Percentiles rank a stretch among this genome's conserved stretches.
phyloP scores from a whole-genome alignment of 202 grass and related monocot genomes.

The Hordeum pubiflorum region DNA sequence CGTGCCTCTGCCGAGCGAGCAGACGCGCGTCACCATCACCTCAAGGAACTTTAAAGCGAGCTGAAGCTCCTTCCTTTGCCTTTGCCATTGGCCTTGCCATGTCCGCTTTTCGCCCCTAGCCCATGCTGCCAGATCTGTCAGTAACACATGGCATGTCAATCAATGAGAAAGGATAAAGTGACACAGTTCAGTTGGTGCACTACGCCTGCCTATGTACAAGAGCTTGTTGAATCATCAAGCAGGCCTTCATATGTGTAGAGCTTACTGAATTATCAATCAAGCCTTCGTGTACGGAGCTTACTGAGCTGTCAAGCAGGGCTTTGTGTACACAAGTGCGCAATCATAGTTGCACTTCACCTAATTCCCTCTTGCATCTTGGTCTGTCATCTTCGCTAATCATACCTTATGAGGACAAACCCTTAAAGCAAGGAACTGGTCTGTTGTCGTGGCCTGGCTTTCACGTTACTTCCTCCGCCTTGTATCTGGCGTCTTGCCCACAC shows the following conservation, averaged over 20 bases:
- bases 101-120: not conserved
- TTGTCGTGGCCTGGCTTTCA: not conserved
- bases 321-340: not conserved
- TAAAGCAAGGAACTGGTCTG: not conserved
- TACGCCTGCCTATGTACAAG: not conserved
- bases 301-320: not conserved
- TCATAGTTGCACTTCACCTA: not conserved
- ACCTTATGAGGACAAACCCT: not conserved
- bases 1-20: not conserved
- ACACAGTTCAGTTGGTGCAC: not conserved
- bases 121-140: not conserved
- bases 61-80: not conserved
- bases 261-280: not conserved
- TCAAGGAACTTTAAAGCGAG: not conserved
- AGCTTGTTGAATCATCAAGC: not conserved
- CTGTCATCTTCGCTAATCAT: not conserved
- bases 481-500: not conserved
- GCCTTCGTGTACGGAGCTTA: not conserved
- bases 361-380: not conserved
- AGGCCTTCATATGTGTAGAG: not conserved
- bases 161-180: not conserved
- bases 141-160: not conserved
- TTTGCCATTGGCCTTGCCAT: not conserved
- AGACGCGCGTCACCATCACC: not conserved
- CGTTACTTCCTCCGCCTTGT: not conserved